Conservation (phyloP, 352 stramenopile genomes). For the Phytophthora multivora region DNA sequence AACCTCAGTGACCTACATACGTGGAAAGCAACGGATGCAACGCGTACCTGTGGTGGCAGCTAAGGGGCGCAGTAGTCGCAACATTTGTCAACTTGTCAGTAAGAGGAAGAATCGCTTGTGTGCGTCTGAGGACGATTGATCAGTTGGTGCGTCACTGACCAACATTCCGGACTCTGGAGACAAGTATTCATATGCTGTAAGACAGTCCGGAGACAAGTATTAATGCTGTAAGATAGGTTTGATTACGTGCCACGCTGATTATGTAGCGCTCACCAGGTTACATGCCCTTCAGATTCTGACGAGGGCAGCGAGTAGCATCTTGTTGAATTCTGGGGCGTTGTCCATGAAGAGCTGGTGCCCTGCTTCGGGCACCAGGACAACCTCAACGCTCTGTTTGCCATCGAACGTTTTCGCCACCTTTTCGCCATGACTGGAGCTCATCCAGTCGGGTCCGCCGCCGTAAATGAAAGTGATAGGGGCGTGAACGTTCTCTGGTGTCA, state of each 20-base stretch:
- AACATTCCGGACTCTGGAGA: not conserved
- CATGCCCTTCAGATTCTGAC: conserved; percentile 12
- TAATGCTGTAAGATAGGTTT: not conserved
- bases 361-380: conserved; percentile 50
- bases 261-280: not conserved
- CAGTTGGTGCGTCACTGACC: not conserved
- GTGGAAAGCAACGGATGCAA: not conserved
- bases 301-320: conserved; percentile 46
- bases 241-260: conserved; percentile 10
- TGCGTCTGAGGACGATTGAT: no score
- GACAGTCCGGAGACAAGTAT: conserved; percentile 2
- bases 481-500: conserved; percentile 55
- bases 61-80: conserved; percentile 39
- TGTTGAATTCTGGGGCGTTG: conserved; percentile 70
- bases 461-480: conserved; percentile 76
- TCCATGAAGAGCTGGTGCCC: conserved; percentile 79
- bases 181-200: no score
- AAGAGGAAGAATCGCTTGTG: not conserved
- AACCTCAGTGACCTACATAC: conserved; percentile 10
- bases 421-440: conserved; percentile 61
- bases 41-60: conserved; percentile 37
- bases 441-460: conserved; percentile 71
- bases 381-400: conserved; percentile 44
- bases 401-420: conserved; percentile 48
- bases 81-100: conserved; percentile 29